phyloP scores from a whole-genome alignment of 352 stramenopile genomes.

The Phytophthora rubi region DNA sequence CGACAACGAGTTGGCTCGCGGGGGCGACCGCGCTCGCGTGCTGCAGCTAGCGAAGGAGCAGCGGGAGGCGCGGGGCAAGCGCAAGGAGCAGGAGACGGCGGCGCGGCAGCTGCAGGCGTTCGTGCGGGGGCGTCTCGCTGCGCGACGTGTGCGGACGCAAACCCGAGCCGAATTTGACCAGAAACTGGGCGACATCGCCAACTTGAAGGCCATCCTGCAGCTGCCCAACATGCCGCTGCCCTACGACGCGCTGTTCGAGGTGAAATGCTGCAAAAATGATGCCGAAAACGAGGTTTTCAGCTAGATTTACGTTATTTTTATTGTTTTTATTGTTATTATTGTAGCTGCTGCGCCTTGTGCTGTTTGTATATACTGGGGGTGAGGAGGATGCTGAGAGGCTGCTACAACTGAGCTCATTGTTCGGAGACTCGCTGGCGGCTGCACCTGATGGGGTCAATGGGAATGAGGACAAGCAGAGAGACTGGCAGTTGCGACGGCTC shows the following conservation, averaged over 20 bases:
- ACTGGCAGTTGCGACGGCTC: conserved; percentile 50
- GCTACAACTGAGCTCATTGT: conserved; percentile 30
- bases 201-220: conserved; percentile 64
- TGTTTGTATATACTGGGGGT: conserved; percentile 48
- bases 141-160: conserved; percentile 14
- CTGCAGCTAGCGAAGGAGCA: conserved; percentile 61
- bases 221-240: conserved; percentile 54
- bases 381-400: conserved; percentile 39
- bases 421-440: conserved; percentile 32
- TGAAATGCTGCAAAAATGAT: conserved; percentile 20
- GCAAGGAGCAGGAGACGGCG: conserved; percentile 46
- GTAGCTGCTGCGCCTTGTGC: conserved; percentile 49
- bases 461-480: conserved; percentile 17
- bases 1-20: conserved; percentile 51
- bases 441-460: conserved; percentile 29
- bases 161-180: conserved; percentile 50
- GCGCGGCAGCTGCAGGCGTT: conserved; percentile 56
- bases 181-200: conserved; percentile 63
- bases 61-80: conserved; percentile 45
- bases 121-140: conserved; percentile 38
- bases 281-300: not conserved
- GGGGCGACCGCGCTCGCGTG: conserved; percentile 52
- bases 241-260: conserved; percentile 54
- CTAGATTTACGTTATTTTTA: conserved; percentile 6
- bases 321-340: conserved; percentile 4